These are phyloP conservation scores for Acacia acuminata DNA, from an alignment of 306 rosid species.

Conservation along the genomic window DNA sequence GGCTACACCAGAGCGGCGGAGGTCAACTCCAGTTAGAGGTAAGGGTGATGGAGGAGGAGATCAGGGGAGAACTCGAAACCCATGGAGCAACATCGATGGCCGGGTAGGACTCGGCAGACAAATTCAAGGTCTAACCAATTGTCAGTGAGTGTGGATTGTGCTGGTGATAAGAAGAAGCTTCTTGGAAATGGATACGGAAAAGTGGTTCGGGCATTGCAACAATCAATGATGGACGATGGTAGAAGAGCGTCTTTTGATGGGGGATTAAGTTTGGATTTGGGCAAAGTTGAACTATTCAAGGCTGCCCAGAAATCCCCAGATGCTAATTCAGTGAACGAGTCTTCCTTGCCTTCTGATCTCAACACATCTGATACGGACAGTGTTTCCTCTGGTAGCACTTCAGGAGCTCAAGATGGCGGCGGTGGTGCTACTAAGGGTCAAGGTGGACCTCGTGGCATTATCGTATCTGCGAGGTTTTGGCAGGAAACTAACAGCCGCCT, in stretches of 20 bases:
- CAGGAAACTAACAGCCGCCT: conserved; percentile 94
- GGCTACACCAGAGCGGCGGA: conserved; percentile 86
- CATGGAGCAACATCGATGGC: conserved; percentile 91
- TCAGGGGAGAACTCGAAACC: conserved; percentile 87
- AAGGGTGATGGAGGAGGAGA: conserved; percentile 27
- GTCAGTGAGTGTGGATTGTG: conserved; percentile 53
- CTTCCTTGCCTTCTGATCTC: conserved; percentile 77
- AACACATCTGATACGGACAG: conserved; percentile 95
- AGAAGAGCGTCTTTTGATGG: conserved; percentile 86
- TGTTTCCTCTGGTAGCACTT: conserved; percentile 94
- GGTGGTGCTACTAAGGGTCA: conserved; percentile 42
- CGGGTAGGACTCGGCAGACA: conserved; percentile 60
- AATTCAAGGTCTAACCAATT: conserved; percentile 31
- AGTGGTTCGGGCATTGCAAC: conserved; percentile 71
- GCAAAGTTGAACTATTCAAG: conserved; percentile 59
- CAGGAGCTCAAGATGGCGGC: conserved; percentile 67
- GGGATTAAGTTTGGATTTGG: conserved; percentile 89
- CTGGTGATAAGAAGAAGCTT: conserved; percentile 43
- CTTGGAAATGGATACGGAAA: conserved; percentile 73
- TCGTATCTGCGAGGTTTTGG: conserved; percentile 91
- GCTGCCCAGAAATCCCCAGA: conserved; percentile 45
- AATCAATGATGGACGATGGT: conserved; percentile 55
- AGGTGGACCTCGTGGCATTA: conserved; percentile 68
- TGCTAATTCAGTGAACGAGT: conserved; percentile 47
- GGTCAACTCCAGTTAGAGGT: conserved; percentile 67